A percentile compares a stretch with the other conserved stretches of the same genome.
These are phyloP conservation scores for Bacterosira constricta DNA, from an alignment of 108 stramenopile genomes.

Conservation along the genomic window DNA sequence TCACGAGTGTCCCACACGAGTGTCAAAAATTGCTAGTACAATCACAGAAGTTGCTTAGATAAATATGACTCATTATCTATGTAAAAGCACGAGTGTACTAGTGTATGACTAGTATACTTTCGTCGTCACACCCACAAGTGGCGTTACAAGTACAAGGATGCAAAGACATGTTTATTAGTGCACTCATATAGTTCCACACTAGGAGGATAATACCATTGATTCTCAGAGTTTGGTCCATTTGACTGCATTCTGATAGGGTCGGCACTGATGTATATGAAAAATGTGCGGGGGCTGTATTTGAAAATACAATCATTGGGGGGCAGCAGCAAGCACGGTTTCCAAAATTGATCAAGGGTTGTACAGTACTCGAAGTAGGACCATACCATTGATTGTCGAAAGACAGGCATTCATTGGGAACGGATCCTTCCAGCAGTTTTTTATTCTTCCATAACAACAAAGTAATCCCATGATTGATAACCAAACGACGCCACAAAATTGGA, in stretches of 20 bases:
- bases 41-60: too few relatives aligned
- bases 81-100: too few relatives aligned
- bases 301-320: neutral
- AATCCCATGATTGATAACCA: too few relatives aligned
- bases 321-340: neutral
- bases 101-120: too few relatives aligned
- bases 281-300: neutral
- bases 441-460: too few relatives aligned
- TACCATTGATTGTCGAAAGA: slow-evolving; percentile 10
- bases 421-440: neutral
- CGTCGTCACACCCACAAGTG: too few relatives aligned
- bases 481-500: too few relatives aligned
- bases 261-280: neutral
- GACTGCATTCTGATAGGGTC: slow-evolving; percentile 10
- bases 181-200: slow-evolving; percentile 1
- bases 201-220: slow-evolving; percentile 19
- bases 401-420: slow-evolving; percentile 11
- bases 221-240: slow-evolving; percentile 10
- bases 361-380: neutral
- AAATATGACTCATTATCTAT: too few relatives aligned
- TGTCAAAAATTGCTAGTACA: too few relatives aligned
- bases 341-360: neutral
- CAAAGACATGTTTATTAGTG: slow-evolving; percentile 8
- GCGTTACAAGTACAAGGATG: slow-evolving; percentile 1
- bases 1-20: too few relatives aligned